Conservation (phyloP, 1,284 basidiomycete genomes). For the Ceratobasidium sp. region DNA sequence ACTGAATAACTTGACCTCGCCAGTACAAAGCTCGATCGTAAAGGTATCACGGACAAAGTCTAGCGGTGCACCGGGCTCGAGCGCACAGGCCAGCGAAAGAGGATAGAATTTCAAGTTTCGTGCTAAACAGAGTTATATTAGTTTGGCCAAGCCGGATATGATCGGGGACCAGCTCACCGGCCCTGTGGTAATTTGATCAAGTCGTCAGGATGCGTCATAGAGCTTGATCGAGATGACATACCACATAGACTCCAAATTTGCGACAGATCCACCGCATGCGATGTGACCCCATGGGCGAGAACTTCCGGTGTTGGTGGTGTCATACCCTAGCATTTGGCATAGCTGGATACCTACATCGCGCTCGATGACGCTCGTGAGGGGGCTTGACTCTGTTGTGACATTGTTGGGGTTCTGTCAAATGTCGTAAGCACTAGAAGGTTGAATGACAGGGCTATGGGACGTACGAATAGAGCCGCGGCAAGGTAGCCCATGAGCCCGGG, state of each 20-base stretch:
- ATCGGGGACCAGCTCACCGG: too few species aligned
- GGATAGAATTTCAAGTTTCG: constrained; percentile 56
- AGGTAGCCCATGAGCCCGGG: constrained; percentile 54
- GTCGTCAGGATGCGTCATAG: not conserved
- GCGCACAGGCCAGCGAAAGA: constrained; percentile 49
- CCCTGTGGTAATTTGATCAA: constrained; percentile 24
- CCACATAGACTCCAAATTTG: constrained; percentile 59
- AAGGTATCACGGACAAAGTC: constrained; percentile 48
- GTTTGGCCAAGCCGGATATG: too few species aligned
- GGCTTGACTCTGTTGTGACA: constrained; percentile 54
- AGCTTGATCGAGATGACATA: constrained; percentile 42
- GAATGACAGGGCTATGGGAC: not conserved
- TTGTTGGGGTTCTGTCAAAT: constrained; percentile 54
- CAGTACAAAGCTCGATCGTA: constrained; percentile 45
- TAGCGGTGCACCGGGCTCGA: constrained; percentile 46
- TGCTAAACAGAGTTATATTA: too few species aligned
- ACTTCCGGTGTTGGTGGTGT: constrained; percentile 33
- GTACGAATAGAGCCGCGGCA: constrained; percentile 47
- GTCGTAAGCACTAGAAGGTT: not conserved
- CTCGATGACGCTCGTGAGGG: constrained; percentile 54
- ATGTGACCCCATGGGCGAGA: constrained; percentile 55
- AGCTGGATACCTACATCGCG: constrained; percentile 54
- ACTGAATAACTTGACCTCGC: constrained; percentile 44
- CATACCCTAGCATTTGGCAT: constrained; percentile 54
- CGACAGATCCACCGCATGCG: constrained; percentile 55